Evolutionary conservation across 2,329 filamentous ascomycete genomes (phyloP), one percentile per base, ranked within the genome.

Genomic region (Aureobasidium melanogenum): DNA sequence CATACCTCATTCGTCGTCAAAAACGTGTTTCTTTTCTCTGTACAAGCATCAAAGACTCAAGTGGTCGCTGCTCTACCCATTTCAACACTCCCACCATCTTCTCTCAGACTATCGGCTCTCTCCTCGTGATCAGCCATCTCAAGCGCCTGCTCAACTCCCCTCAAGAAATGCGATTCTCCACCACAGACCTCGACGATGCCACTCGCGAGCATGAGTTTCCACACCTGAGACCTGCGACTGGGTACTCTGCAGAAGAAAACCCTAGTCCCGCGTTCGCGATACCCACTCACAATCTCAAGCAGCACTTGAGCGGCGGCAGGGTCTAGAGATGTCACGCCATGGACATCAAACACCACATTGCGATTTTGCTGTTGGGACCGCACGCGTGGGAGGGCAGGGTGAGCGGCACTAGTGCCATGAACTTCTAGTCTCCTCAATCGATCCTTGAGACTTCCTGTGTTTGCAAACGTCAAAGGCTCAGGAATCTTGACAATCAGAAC

Each of bases 401-500:
- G 94, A 0, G 89, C 91, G 58, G 83, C 80, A 48, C 80, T 86
- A 0, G 91, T 93, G n/a, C 94, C 94, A 69, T 97, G 96, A 24
- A 91, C 82, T 74, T 97, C 94, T 1, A 99, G 80, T 7, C 94
- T 80, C 6, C 88, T 82, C 12, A 99, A 80, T 4, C 94, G 83
- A 57, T 87, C 88, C 74, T 95, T 96, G 47, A 99, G 79, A 22
- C 70, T 65, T 50, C 92, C 94, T 0, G 94, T 97, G 72, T 99
- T 99, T 70, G 93, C 93, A 72, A 99, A 99, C 0, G 93, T 97
- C 55, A 99, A 79, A 0, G 94, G 94, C 71, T 99, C 94, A 0
- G 94, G 93, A 60, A 99, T 97, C 79, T 97, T 97, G 69, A 97
- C 91, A 63, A 99, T 96, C 10, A 99, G 79, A 63, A 89, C 95